Conservation (phyloP, 257 asterid species). For the Rauvolfia tetraphylla region DNA sequence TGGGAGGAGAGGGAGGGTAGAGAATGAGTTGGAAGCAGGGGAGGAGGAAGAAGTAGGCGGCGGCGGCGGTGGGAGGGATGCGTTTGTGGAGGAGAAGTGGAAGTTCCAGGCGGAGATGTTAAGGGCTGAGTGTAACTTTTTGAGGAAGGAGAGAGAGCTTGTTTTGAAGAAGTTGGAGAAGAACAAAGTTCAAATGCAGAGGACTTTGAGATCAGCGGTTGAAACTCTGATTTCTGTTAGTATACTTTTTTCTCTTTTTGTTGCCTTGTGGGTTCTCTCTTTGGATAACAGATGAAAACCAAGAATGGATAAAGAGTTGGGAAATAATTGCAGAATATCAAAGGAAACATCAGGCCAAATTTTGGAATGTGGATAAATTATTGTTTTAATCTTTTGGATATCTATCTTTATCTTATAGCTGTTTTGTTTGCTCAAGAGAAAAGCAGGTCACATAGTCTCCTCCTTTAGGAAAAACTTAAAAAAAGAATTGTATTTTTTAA, state of each 20-base stretch:
- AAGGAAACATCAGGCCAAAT: not conserved
- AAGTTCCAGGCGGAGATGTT: conserved; percentile 83
- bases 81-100: conserved; percentile 63
- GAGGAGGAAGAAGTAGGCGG: conserved; percentile 3
- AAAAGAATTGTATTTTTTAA: not conserved
- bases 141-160: conserved; percentile 74
- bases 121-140: conserved; percentile 73
- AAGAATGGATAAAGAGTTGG: not conserved
- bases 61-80: conserved; percentile 10
- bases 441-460: not conserved
- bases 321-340: not conserved
- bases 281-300: not conserved
- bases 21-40: conserved; percentile 12
- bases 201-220: conserved; percentile 62
- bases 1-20: conserved; percentile 56
- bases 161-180: conserved; percentile 71
- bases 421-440: not conserved
- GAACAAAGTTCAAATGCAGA: conserved; percentile 58
- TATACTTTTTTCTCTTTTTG: not conserved
- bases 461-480: not conserved
- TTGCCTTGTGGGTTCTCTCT: not conserved
- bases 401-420: not conserved
- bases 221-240: conserved; percentile 72
- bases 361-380: not conserved
- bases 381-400: not conserved